phyloP scores from a whole-genome alignment of 495 filamentous ascomycete species.

The Penicillium lagena region DNA sequence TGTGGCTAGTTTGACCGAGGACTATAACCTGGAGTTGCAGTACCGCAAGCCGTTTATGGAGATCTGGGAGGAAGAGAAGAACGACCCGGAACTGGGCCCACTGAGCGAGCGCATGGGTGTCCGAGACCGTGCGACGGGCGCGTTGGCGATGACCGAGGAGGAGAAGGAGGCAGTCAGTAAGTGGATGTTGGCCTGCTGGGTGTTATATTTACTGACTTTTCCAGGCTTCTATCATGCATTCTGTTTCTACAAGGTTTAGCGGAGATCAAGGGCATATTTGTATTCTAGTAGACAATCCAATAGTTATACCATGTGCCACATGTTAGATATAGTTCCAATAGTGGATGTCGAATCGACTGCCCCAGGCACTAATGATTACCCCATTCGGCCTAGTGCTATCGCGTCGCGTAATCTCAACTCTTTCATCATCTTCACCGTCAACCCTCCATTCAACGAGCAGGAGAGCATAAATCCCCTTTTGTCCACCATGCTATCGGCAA shows the following conservation, averaged over 20 bases:
- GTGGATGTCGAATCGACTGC: too few species aligned
- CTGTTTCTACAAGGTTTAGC: conserved; percentile 86
- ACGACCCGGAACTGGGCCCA: conserved; percentile 68
- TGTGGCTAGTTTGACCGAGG: conserved; percentile 62
- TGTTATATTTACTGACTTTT: conserved; percentile 4
- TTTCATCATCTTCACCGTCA: too few species aligned
- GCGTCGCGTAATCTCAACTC: too few species aligned
- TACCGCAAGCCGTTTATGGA: conserved; percentile 86
- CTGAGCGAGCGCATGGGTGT: conserved; percentile 95
- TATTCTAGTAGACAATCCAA: too few species aligned
- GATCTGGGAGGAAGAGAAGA: conserved; percentile 84
- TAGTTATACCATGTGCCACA: too few species aligned
- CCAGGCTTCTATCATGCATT: conserved; percentile 80
- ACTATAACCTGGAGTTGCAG: conserved; percentile 91
- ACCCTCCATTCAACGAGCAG: too few species aligned
- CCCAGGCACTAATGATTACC: too few species aligned
- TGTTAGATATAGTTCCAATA: too few species aligned
- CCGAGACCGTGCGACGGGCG: conserved; percentile 59
- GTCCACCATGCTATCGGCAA: too few species aligned
- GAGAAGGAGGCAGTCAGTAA: conserved; percentile 83
- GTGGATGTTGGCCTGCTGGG: conserved; percentile 9
- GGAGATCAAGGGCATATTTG: too few species aligned
- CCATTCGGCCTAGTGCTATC: too few species aligned
- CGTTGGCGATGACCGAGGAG: conserved; percentile 62
- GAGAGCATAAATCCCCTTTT: too few species aligned